Base-by-base conservation (phyloP, 176 grass and related monocot genomes). In the Oryza officinalis region DNA sequence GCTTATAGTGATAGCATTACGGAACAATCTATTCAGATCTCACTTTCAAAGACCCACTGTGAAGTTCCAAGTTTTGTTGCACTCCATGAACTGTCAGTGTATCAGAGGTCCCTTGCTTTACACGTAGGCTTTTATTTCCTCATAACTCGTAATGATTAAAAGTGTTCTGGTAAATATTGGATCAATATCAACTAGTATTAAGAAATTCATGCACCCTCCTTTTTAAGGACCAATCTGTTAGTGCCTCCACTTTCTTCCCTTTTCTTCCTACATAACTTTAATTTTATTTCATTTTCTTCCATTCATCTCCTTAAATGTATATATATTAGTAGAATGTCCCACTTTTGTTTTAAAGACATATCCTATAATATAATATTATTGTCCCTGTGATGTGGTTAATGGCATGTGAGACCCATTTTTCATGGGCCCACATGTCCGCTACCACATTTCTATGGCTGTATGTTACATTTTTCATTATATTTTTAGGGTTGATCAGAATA, bases 61-160 rank as follows among this genome's bases (percentile, higher is more conserved):
- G 45, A 20, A 78, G 70, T 75, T 63, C 8, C 69, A 80, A 41
- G 84, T 64, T 86, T 49, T 50, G 23, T 65, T 80, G 59, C 30
- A 15, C n/a, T 49, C 64, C 60, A 50, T 65, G 28, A 83, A 74
- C 28, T 74, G 81, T 27, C 40, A n/a, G 45, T 47, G 22, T 74
- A 70, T 27, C 40, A n/a, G 72, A 38, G 67, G 17, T 8, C 38
- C 77, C 63, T 80, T 67, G n/a, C 77, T 64, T 31, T 40, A 40
- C 80, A 72, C 69, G 37, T 72, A 64, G 38, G 40, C 15, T 28
- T 2, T 73, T 8, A 57, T 22, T 46, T 46, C 13, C 60, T 22
- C 65, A 49, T 49, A n/a, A 67, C 18, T 13, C 63, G 38, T 46
- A 11, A 30, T 50, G 60, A 52, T 67, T 75, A 28, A 32, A 32